Evolutionary conservation across 2,329 filamentous ascomycete species (phyloP), one percentile per base, ranked within the genome.

Genomic region (Didymella pomorum): DNA sequence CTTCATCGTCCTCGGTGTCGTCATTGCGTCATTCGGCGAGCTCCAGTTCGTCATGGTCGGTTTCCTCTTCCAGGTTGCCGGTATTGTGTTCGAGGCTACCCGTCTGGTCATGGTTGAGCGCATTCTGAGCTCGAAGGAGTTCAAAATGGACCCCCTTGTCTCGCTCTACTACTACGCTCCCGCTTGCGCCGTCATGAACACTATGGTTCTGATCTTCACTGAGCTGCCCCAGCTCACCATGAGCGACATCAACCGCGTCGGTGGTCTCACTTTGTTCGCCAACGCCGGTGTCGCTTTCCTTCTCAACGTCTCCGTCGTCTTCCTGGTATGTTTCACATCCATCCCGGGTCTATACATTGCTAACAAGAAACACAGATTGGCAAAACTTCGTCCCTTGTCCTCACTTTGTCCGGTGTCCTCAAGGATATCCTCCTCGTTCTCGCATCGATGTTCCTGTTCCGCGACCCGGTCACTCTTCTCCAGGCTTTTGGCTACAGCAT

Each of bases 11-110:
- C 79, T 98, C 52, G 95, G 95, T 83, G 93, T 98, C 69, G 83
- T 97, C 66, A 92, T 99, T 73, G 95, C 95, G 48, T 97, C 94
- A 1, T 86, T 96, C 64, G 95, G 95, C 72, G 95, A 99, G 82
- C 96, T 99, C 79, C 89, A 93, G 76, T 99, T 99, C 76, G 90
- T 92, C 71, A 82, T 90, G 79, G 83, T 86, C 65, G 91, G 91
- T 64, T 90, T 95, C 79, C 76, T 93, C 63, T 93, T 87, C 84
- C 92, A 95, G 81, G 82, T 90, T 61, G 87, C 83, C 56, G 91
- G 91, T 72, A 89, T 95, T 72, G 76, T 89, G 71, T 95, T 94
- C 73, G 92, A 95, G 80, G 91, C 91, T 55, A 85, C 92, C 65
- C 89, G 91, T 71, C 84, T 95, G 59, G 91, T 90, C 81, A 89